Base-by-base conservation (phyloP, 2,329 filamentous ascomycete genomes). In the Stagonosporopsis vannaccii region DNA sequence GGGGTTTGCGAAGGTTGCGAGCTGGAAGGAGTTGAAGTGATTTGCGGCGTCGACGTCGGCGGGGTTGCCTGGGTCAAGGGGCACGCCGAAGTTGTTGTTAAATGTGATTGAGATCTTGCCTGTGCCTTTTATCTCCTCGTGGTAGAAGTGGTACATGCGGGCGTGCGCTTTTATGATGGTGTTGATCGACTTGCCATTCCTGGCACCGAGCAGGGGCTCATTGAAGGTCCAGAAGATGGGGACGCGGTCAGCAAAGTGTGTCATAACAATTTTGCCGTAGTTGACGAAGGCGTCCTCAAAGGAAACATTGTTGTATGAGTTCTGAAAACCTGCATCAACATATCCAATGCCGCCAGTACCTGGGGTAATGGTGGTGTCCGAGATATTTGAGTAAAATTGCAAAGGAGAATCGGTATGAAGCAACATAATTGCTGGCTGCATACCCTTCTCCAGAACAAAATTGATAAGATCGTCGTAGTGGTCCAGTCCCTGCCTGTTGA, bases 401-500 rank as follows among this genome's bases (percentile, higher is more conserved):
- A 80, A 59, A 2, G 80, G 81, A 0, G 73, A 77, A 32, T 84
- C 82, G n/a, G 79, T 81, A 60, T 85, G 82, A 30, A 81, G 72
- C 0, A 85, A 70, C 0, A 81, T 82, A 0, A 82, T 75, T 6
- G 75, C 71, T 0, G 83, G 83, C 1, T 76, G 72, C 74, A 85
- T 80, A 12, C 81, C 82, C 48, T 82, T 79, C 25, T 78, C 76
- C 0, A 84, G 58, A 40, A 80, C 74, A 7, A 77, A 82, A 43
- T 82, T 74, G 62, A 85, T 83, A 8, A 85, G 73, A 56, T 85
- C 81, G 55, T 84, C 79, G 60, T 85, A 85, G 62, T 85, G 82
- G 8, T 80, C 75, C 7, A 85, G 75, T 1, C 56, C 83, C 46
- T 80, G 71, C 48, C 80, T 69, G 51, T 85, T 85, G 3, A 85